phyloP scores from a whole-genome alignment of 1,284 basidiomycete genomes.

The Peniophora sp. region DNA sequence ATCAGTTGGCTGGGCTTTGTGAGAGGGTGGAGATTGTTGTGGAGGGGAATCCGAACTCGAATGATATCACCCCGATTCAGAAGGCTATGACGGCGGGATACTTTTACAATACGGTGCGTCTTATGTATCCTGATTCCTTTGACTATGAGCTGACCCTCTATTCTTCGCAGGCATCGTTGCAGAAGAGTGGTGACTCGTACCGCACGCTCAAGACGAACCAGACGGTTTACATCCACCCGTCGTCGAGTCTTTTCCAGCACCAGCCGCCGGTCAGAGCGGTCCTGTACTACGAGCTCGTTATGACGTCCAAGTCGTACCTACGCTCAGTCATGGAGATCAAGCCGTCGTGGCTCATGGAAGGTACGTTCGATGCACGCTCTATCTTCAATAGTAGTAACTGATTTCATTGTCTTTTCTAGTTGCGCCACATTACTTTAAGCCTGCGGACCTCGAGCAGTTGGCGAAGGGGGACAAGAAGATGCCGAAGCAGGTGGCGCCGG shows the following conservation, averaged over 20 bases:
- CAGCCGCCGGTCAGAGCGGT: constrained; percentile 90
- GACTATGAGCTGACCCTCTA: constrained; percentile 1
- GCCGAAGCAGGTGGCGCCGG: constrained; percentile 52
- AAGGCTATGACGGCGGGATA: constrained; percentile 94
- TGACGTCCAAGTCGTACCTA: constrained; percentile 84
- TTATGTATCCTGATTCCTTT: constrained; percentile 3
- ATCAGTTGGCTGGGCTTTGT: constrained; percentile 92
- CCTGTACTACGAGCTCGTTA: constrained; percentile 91
- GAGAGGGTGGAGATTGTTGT: constrained; percentile 96
- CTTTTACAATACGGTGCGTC: constrained; percentile 89
- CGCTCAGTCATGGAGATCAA: constrained; percentile 98
- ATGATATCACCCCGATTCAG: constrained; percentile 89
- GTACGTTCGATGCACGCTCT: constrained; percentile 30
- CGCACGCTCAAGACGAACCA: constrained; percentile 92
- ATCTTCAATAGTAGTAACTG: constrained; percentile 4
- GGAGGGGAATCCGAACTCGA: constrained; percentile 79
- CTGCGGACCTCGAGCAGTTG: constrained; percentile 79
- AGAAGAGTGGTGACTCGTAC: constrained; percentile 90
- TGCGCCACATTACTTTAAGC: constrained; percentile 92
- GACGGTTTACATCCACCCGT: constrained; percentile 95
- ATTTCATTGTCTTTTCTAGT: constrained; percentile 46
- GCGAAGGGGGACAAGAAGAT: constrained; percentile 84
- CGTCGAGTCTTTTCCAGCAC: constrained; percentile 89
- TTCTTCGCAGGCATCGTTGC: constrained; percentile 62
- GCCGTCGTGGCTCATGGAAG: constrained; percentile 88